Percentiles rank a stretch among this genome's conserved stretches.
phyloP scores from a whole-genome alignment of 306 rosid species.

The Crotalaria pallida region DNA sequence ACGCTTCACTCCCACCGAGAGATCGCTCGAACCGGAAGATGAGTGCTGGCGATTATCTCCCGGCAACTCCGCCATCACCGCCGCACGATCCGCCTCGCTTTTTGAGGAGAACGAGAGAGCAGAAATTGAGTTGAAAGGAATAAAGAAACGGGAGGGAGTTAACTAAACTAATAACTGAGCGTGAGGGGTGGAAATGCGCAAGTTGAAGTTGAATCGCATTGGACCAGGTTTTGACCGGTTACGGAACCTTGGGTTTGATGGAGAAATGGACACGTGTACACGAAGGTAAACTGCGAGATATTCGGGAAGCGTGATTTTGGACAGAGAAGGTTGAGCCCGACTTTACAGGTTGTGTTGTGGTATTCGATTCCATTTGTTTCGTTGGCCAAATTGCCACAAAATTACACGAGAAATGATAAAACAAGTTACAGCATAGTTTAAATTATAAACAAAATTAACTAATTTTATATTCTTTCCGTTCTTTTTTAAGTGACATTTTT shows the following conservation, averaged over 20 bases:
- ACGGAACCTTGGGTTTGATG: neutral
- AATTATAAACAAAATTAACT: no score
- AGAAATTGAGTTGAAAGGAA: neutral
- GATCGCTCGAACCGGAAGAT: constrained; percentile 39
- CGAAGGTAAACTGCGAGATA: no score
- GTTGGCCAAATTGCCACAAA: no score
- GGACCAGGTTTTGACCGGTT: neutral
- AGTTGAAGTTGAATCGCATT: neutral
- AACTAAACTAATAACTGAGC: neutral
- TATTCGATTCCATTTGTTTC: no score
- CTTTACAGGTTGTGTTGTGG: no score
- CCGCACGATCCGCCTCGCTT: constrained; percentile 34
- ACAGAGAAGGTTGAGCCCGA: no score
- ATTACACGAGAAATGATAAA: no score
- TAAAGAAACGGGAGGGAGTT: neutral
- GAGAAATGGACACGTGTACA: constrained; percentile 13
- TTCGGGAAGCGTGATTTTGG: no score
- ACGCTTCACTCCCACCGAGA: constrained; percentile 22
- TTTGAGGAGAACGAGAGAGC: neutral
- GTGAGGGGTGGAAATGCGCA: neutral
- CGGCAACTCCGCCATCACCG: constrained; percentile 51
- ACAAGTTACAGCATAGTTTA: no score
- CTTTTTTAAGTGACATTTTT: no score
- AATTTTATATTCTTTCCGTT: no score
- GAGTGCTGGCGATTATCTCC: constrained; percentile 34